Percentiles rank a stretch among this genome's conserved stretches.
Evolutionary conservation across 2,329 filamentous ascomycete genomes (phyloP).

Genomic region (Myriosclerotinia duriaeana): DNA sequence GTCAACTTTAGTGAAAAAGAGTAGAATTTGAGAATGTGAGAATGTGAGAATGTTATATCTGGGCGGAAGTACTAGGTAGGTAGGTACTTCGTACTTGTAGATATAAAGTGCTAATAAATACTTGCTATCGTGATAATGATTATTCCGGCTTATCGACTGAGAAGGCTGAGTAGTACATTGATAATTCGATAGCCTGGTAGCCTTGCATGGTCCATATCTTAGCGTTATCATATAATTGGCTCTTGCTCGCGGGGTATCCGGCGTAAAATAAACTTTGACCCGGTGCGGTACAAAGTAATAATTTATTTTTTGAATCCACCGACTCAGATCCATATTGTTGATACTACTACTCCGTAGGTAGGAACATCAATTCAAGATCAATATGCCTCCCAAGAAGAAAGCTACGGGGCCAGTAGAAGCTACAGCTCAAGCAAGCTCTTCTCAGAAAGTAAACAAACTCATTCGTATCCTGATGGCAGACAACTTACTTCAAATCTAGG

Average conservation of each 20-base stretch:
- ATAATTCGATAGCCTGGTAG: background rate
- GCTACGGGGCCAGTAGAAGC: slow-evolving; percentile 18
- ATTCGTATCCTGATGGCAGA: background rate
- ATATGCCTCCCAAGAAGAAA: slow-evolving; percentile 26
- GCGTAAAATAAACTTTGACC: slow-evolving; percentile 22
- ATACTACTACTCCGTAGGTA: too few relatives aligned
- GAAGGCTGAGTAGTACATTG: background rate
- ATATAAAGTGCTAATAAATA: too few relatives aligned
- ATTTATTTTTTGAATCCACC: slow-evolving; percentile 18
- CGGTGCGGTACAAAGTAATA: background rate
- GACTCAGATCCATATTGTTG: background rate
- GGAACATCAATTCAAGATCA: slow-evolving; percentile 4
- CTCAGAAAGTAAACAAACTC: slow-evolving; percentile 6
- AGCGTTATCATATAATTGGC: slow-evolving; percentile 16
- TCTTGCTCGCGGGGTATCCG: slow-evolving; percentile 15
- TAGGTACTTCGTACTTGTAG: too few relatives aligned
- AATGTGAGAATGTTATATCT: background rate
- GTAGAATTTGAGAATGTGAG: background rate
- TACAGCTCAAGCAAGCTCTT: background rate
- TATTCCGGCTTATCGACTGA: background rate
- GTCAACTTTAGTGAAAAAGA: background rate
- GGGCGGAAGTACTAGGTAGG: too few relatives aligned
- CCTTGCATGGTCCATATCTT: slow-evolving; percentile 12
- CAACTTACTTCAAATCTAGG: slow-evolving; percentile 7
- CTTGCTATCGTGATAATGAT: background rate